Percentiles rank a stretch among this genome's conserved stretches.
Conservation (phyloP, 2,329 filamentous ascomycete genomes). For the Cercospora sojina region DNA sequence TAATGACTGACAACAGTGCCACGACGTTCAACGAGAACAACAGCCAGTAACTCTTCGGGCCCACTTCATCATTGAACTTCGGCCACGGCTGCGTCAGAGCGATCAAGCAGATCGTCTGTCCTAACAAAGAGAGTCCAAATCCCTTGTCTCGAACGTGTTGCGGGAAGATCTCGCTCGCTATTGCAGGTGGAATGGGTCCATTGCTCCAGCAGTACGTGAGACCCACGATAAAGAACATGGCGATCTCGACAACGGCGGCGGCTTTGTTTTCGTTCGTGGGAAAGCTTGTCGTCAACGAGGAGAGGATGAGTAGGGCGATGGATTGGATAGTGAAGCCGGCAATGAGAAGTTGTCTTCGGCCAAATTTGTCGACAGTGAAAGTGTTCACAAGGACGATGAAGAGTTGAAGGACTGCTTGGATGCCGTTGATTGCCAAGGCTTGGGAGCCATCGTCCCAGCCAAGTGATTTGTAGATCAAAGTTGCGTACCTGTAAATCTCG, state of each 20-base stretch:
- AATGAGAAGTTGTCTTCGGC: conserved; percentile 39
- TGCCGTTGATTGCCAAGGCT: conserved; percentile 33
- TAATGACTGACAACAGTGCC: background rate
- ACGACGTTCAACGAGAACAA: background rate
- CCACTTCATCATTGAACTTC: background rate
- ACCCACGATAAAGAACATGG: background rate
- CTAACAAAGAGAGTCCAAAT: background rate
- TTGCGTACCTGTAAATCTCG: background rate
- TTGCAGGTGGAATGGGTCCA: background rate
- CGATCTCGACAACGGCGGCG: background rate
- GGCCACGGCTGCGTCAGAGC: background rate
- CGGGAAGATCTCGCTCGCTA: background rate
- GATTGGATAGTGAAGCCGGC: conserved; percentile 42
- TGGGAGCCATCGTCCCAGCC: background rate
- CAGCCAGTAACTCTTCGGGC: background rate
- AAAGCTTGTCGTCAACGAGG: background rate
- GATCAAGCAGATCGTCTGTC: background rate
- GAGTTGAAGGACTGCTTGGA: conserved; percentile 42
- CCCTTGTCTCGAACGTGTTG: background rate
- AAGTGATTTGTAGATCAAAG: background rate
- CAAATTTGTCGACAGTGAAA: conserved; percentile 43
- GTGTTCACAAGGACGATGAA: conserved; percentile 45
- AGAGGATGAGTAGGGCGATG: conserved; percentile 16
- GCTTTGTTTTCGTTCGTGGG: background rate
- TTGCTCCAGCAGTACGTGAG: background rate